Base-by-base conservation (phyloP, 306 rosid genomes). In the Clitoria ternatea region DNA sequence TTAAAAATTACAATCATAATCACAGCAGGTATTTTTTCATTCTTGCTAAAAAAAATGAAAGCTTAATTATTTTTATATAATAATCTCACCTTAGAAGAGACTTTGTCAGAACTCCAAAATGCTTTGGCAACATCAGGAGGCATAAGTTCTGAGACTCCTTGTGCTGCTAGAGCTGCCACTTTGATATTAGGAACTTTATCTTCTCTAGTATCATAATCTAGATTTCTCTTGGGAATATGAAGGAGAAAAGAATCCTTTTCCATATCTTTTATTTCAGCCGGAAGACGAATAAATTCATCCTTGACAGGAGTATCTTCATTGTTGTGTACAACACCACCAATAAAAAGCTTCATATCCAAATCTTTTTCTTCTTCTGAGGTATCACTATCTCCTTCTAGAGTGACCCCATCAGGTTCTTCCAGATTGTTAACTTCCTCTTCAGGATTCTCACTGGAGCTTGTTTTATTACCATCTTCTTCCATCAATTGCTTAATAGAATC, bases 81-180 rank as follows among this genome's bases (percentile, higher is more conserved):
- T 22, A 81, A 70, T 66, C 92, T 85, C 75, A 95, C 99, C 99
- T 91, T 95, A 47, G 99, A 77, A 57, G 96, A 89, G 72, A 89
- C 86, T 83, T 87, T 91, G 59, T 91, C 96, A 49, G 94, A 79
- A 53, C 80, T 64, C 96, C 84, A 95, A 72, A 95, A 91, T 60
- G 89, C 96, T 81, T 89, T 89, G 50, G 96, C 97, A 69, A 95
- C 86, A 50, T 95, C 97, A 69, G 96, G 75, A 77, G 97, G 96
- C 97, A 91, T 95, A 76, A 91, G 97, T 83, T 89, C 96, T 42
- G 96, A 74, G 30, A 86, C 74, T 57, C 92, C 96, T 86, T 86
- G 88, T 61, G 96, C 89, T 61, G 96, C 90, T 22, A 91, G 68
- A 45, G 96, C 91, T 52, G 93, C 91, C 72, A 85, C 96, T 79